Conservation (phyloP, 257 asterid species). For the Echium plantagineum region DNA sequence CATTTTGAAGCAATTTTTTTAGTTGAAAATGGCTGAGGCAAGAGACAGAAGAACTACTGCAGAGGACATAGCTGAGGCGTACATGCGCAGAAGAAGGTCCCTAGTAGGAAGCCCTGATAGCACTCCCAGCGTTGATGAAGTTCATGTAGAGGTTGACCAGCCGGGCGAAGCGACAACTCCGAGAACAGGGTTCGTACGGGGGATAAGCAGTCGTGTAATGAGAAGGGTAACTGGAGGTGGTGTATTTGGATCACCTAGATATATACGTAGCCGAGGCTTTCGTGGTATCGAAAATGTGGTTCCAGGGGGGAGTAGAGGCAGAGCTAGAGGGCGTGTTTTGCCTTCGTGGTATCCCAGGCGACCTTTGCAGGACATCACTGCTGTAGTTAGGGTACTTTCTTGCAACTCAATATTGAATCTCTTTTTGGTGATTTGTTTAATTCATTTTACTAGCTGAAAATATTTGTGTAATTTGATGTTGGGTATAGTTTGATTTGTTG, state of each 20-base stretch:
- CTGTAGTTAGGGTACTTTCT: slow-evolving; percentile 45
- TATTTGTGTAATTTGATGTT: no score
- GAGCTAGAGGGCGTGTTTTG: slow-evolving; percentile 34
- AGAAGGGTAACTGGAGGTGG: neutral
- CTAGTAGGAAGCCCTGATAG: neutral
- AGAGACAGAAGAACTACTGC: slow-evolving; percentile 44
- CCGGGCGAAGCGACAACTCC: slow-evolving; percentile 13
- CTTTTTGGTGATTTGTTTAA: no score
- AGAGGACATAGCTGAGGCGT: slow-evolving; percentile 22
- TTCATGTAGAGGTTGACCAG: slow-evolving; percentile 23
- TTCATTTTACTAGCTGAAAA: no score
- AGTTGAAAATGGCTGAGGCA: slow-evolving; percentile 35
- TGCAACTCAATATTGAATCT: no score
- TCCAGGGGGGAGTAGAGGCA: slow-evolving; percentile 16
- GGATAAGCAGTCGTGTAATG: slow-evolving; percentile 4
- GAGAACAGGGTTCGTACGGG: neutral
- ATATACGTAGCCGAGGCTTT: slow-evolving; percentile 16
- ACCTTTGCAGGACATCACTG: slow-evolving; percentile 53
- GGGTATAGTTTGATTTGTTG: no score
- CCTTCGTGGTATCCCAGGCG: slow-evolving; percentile 63
- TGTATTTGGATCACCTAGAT: slow-evolving; percentile 22
- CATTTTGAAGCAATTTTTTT: neutral
- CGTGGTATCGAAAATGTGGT: neutral
- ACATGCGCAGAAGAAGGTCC: slow-evolving; percentile 21
- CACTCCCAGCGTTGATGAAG: neutral